Base-by-base conservation (phyloP, 176 grass and related monocot genomes). In the Echinochloa phyllopogon region DNA sequence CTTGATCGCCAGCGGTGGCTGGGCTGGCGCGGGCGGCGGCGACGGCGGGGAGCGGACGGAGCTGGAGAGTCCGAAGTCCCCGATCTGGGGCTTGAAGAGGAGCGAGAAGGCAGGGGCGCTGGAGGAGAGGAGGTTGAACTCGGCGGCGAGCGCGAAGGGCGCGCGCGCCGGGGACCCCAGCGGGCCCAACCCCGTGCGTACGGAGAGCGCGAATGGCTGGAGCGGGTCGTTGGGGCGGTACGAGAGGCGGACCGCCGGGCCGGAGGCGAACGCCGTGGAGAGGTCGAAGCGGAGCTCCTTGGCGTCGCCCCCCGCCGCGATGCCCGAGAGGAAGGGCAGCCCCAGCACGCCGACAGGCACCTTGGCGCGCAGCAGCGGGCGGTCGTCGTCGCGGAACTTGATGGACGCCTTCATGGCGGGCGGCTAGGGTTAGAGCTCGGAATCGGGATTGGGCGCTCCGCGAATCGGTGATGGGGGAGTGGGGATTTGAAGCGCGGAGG, bases 341-440 rank as follows among this genome's bases (percentile, higher is more conserved):
- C 93, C 96, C 15, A 98, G 91, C 38, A 98, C 90, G 74, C 89
- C 84, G 68, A 98, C 81, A 1, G 96, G 93, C 48, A 98, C 89
- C 83, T 95, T 98, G 50, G 93, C 93, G 0, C 93, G 91, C 36
- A 98, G 69, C 55, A 95, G 81, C 13, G 91, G 87, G 12, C 83
- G 85, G 75, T 88, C 85, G 37, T 98, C 93, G 61, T 98, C 96
- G 51, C 91, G 89, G 84, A 98, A 94, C 87, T 83, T 94, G 93
- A 98, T 90, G 6, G 96, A 95, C 23, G 93, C 93, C 91, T 95
- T 98, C 96, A 98, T 95, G 64, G 65, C 66, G 65, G 33, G 61
- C 1, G 41, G 82, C 69, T 80, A 88, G 81, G 89, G 75, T 84
- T 87, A 75, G 69, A 42, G 57, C n/a, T 60, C n/a, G n/a, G 50